phyloP scores from a whole-genome alignment of 176 grass and related monocot species.

The Hsuehochloa calcarea region DNA sequence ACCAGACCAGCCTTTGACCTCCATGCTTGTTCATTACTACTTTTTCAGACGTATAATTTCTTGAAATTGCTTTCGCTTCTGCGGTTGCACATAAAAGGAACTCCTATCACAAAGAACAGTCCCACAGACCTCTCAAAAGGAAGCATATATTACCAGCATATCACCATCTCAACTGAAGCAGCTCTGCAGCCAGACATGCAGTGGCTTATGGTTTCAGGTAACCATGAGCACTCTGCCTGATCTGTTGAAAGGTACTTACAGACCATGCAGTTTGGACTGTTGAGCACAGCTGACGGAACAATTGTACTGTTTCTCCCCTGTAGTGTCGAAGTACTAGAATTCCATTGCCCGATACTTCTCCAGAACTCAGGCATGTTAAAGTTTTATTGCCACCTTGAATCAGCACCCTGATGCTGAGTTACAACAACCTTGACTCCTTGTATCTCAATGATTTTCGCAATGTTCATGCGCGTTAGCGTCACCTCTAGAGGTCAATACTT shows the following conservation, averaged over 20 bases:
- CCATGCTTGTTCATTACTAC: background rate
- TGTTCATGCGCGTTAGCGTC: background rate
- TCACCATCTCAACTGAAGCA: background rate
- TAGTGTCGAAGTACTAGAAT: background rate
- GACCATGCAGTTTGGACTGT: background rate
- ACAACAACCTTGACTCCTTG: background rate
- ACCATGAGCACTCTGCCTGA: background rate
- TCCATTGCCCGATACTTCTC: background rate
- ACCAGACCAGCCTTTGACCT: background rate
- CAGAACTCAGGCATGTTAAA: background rate
- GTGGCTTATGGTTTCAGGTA: background rate
- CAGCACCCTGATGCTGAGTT: background rate
- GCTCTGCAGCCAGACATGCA: background rate
- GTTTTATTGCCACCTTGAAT: background rate
- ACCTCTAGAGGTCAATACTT: background rate
- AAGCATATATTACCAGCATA: background rate
- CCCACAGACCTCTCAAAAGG: background rate
- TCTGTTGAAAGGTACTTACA: background rate
- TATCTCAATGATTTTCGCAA: background rate
- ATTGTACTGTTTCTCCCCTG: background rate
- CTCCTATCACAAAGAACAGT: background rate
- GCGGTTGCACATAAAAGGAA: background rate
- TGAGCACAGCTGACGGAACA: background rate
- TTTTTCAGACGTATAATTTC: background rate
- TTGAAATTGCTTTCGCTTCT: background rate